Evolutionary conservation across 2,329 filamentous ascomycete species (phyloP), one percentile per base, ranked within the genome.

Genomic region (Ophiostoma himal-ulmi): DNA sequence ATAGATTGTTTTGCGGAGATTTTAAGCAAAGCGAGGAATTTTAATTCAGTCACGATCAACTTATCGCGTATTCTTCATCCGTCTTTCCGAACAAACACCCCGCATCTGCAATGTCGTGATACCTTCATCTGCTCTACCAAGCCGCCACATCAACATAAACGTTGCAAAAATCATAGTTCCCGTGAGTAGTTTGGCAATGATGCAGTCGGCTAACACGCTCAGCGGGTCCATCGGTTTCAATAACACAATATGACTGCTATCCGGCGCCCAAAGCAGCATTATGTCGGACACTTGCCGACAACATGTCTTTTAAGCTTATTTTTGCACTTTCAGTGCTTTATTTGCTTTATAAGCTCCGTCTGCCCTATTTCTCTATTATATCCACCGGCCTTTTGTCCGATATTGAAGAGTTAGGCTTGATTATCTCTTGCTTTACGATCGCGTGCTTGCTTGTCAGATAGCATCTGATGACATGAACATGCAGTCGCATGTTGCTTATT

Each of bases 311-410:
- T 34, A 34, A 17, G 52, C 52, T 26, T 57, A 26, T 34, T 26
- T 60, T 30, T 14, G 26, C 14, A 13, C 13, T 60, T 60, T 60
- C 34, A 22, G n/a, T 57, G 52, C 52, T 48, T 48, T 48, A 2
- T 44, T 17, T 57, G 13, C n/a, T 26, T 57, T 11, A 26, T 4
- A n/a, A 20, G 14, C 44, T 17, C 14, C 44, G 44, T 48, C 17
- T 48, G 17, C 44, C 44, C 44, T 48, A 48, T 20, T 48, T 20
- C 44, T 48, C 44, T 26, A 13, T 60, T 60, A 34, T 60, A 60
- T 60, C 54, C 54, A 34, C 54, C 54, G 54, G 54, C 54, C 20
- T 34, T 60, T 26, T 30, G 54, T 60, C 54, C 54, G 54, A 60
- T 26, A 17, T 30, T 5, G 13, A 13, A 26, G 52, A 57, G 52